These are phyloP conservation scores for Takashimella koratensis DNA, from an alignment of 1,284 basidiomycete genomes.

Conservation along the genomic window DNA sequence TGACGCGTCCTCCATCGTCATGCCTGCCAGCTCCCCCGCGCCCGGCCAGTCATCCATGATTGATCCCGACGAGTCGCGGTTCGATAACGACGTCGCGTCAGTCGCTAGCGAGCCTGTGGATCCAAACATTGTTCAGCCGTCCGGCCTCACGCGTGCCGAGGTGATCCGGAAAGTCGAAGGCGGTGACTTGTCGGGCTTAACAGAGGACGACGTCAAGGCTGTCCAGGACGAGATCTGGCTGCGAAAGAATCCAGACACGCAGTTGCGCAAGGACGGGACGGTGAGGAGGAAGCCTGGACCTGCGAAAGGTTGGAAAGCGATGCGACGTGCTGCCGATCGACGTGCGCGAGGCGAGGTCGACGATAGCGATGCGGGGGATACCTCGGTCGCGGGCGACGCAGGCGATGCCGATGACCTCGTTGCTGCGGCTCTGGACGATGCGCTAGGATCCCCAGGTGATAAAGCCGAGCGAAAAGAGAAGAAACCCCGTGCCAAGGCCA, in stretches of 20 bases:
- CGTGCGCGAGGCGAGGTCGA: slow-evolving; percentile 12
- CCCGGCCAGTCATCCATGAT: slow-evolving; percentile 8
- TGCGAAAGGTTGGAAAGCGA: slow-evolving; percentile 45
- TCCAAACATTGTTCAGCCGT: slow-evolving; percentile 35
- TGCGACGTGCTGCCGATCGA: slow-evolving; percentile 17
- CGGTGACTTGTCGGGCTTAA: slow-evolving; percentile 31
- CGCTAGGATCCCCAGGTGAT: slow-evolving; percentile 1
- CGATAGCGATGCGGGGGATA: slow-evolving; percentile 23
- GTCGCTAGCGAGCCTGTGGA: slow-evolving; percentile 14
- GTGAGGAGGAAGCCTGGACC: slow-evolving; percentile 48
- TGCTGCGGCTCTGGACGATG: slow-evolving; percentile 30
- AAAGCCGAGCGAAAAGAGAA: slow-evolving; percentile 13
- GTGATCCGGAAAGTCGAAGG: slow-evolving; percentile 33
- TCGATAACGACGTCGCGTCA: slow-evolving; percentile 6
- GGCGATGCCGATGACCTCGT: slow-evolving; percentile 35
- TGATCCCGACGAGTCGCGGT: slow-evolving; percentile 15
- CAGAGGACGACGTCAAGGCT: slow-evolving; percentile 42
- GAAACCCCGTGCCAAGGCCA: slow-evolving; percentile 16
- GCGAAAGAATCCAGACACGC: slow-evolving; percentile 26
- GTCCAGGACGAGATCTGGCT: slow-evolving; percentile 48
- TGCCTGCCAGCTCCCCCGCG: slow-evolving; percentile 7
- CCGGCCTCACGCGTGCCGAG: slow-evolving; percentile 35
- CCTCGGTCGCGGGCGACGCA: slow-evolving; percentile 12
- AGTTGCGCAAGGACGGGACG: slow-evolving; percentile 45
- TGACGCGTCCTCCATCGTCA: slow-evolving; percentile 1